Conservation (phyloP, 2,329 filamentous ascomycete species). For the Cladosporium sp. region DNA sequence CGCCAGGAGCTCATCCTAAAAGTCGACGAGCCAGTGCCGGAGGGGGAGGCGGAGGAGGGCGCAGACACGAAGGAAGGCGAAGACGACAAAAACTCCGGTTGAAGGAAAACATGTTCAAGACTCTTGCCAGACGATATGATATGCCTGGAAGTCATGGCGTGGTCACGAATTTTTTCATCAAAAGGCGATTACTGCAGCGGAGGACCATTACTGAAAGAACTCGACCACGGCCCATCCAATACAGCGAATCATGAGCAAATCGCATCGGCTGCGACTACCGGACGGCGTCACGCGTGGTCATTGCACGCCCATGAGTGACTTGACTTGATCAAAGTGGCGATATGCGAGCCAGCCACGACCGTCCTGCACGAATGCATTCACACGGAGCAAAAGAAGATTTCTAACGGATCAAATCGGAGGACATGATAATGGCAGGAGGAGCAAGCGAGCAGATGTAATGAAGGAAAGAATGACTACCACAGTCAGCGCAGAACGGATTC, state of each 20-base stretch:
- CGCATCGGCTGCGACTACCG: background rate
- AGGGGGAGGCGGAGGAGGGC: background rate
- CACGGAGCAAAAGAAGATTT: background rate
- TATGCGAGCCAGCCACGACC: background rate
- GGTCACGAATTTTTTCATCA: background rate
- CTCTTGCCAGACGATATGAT: background rate
- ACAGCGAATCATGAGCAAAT: background rate
- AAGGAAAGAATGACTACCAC: background rate
- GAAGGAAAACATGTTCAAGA: background rate
- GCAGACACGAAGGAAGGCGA: background rate
- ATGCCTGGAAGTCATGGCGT: background rate
- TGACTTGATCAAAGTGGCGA: background rate
- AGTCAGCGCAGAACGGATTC: background rate
- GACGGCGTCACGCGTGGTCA: background rate
- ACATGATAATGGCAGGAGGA: background rate
- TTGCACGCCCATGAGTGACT: background rate
- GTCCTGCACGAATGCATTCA: background rate
- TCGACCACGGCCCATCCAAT: background rate
- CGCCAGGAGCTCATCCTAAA: slow-evolving; percentile 3
- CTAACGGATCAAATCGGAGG: background rate
- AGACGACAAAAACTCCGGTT: background rate
- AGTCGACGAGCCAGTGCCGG: background rate
- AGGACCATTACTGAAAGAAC: background rate
- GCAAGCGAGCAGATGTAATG: background rate
- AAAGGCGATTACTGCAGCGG: background rate